Base-by-base conservation (phyloP, 371 early-diverging fungal genomes). In the Circinella umbellata region DNA sequence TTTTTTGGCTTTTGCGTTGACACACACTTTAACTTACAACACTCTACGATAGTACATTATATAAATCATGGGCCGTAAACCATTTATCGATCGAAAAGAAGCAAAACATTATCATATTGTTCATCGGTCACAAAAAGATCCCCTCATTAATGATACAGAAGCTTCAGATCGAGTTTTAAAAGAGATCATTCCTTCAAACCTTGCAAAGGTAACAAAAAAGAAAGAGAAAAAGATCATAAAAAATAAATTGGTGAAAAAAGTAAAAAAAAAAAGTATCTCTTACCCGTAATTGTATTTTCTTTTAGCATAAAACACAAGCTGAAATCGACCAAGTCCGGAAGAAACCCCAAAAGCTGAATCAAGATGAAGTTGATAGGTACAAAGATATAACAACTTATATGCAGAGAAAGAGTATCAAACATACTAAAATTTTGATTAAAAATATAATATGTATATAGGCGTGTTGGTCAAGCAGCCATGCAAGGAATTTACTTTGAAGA, bases 91-190 rank as follows among this genome's bases (percentile, higher is more conserved):
- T 89, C 88, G 90, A 71, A 91, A 91, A 74, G 80, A 80, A 46
- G 91, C 97, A 57, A 90, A 91, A 63, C 92, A 93, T 74, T 98
- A 87, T 83, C 92, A 93, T 76, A 86, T 98, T 42, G 95, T 97
- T 17, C 96, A 97, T 80, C 88, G 98, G 75, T 96, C 97, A n/a
- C 96, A 96, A 80, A 87, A 94, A 70, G 98, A 98, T 85, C 96
- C 97, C 39, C 86, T 91, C 62, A 89, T 94, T 62, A 91, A 92
- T 38, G 96, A 96, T 75, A 86, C 90, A 27, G 91, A 90, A 15
- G 89, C 94, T 8, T 88, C 94, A 3, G 86, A 87, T 64, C 88
- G 90, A 67, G 97, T 98, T n/a, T 84, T 98, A 39, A 88, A 90
- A 60, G 93, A 94, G 66, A 86, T 93, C 7, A 78, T 90, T 61